These are phyloP conservation scores for Bremia lactucae DNA, from an alignment of 352 stramenopile species.

Conservation along the genomic window DNA sequence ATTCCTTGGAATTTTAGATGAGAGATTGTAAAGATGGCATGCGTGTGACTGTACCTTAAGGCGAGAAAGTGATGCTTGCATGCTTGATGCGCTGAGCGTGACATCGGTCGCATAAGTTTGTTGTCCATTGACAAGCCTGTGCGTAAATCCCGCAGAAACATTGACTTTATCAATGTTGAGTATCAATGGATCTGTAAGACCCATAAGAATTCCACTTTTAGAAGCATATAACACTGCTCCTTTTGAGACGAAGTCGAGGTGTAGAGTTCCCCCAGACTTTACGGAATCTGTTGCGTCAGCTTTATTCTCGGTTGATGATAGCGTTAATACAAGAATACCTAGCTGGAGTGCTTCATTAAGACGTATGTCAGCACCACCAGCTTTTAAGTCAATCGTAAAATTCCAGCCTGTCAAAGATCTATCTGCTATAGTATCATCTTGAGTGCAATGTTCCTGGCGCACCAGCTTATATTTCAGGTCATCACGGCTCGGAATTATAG, in stretches of 20 bases:
- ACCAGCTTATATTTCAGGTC: too few relatives aligned
- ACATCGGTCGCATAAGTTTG: slow-evolving; percentile 13
- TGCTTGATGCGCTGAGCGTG: slow-evolving; percentile 9
- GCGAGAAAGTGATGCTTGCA: slow-evolving; percentile 19
- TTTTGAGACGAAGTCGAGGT: slow-evolving; percentile 10
- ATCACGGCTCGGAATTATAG: slow-evolving; percentile 4
- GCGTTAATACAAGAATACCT: slow-evolving; percentile 10
- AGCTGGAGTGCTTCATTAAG: slow-evolving; percentile 24
- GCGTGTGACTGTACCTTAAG: slow-evolving; percentile 33
- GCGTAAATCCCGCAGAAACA: slow-evolving; percentile 12
- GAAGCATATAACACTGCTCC: slow-evolving; percentile 9
- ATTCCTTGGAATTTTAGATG: too few relatives aligned
- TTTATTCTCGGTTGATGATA: slow-evolving; percentile 15
- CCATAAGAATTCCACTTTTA: slow-evolving; percentile 12
- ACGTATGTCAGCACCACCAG: slow-evolving; percentile 15
- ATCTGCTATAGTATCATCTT: neutral
- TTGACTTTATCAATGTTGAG: slow-evolving; percentile 9
- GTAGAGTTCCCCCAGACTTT: slow-evolving; percentile 10
- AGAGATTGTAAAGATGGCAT: too few relatives aligned
- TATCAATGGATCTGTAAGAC: slow-evolving; percentile 10
- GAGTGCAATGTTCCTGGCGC: neutral
- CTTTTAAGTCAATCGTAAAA: slow-evolving; percentile 15
- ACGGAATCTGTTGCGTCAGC: neutral
- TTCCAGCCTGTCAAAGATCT: slow-evolving; percentile 17
- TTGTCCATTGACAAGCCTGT: slow-evolving; percentile 7